These are phyloP conservation scores for Metarhizium humberi DNA, from an alignment of 2,329 filamentous ascomycete species.

Conservation along the genomic window DNA sequence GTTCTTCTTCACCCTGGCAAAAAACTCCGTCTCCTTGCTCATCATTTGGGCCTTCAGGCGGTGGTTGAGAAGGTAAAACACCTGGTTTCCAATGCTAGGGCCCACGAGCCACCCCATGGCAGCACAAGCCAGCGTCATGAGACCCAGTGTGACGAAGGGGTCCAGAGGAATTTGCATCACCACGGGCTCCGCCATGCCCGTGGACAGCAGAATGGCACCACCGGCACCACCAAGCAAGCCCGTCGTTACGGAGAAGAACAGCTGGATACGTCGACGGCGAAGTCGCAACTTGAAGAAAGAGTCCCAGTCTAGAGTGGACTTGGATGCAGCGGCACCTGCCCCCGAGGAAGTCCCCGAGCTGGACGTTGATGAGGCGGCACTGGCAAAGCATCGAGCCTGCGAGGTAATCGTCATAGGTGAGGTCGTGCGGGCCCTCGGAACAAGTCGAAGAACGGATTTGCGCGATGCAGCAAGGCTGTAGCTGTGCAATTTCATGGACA, in stretches of 20 bases:
- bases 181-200: constrained; percentile 62
- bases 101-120: constrained; percentile 84
- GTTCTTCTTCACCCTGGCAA: constrained; percentile 81
- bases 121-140: constrained; percentile 67
- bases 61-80: constrained; percentile 71
- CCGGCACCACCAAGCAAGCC: constrained; percentile 52
- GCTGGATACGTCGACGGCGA: constrained; percentile 73
- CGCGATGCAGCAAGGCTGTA: constrained; percentile 1
- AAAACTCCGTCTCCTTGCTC: constrained; percentile 91
- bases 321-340: constrained; percentile 2
- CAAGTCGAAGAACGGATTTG: constrained; percentile 3
- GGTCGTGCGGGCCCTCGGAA: background rate
- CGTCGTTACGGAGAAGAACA: constrained; percentile 63
- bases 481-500: background rate
- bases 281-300: constrained; percentile 86
- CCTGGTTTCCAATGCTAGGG: constrained; percentile 67
- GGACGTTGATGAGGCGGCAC: constrained; percentile 4
- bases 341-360: background rate
- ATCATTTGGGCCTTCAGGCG: constrained; percentile 64
- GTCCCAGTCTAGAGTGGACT: constrained; percentile 63
- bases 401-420: constrained; percentile 2
- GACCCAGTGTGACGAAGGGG: constrained; percentile 74
- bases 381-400: constrained; percentile 10
- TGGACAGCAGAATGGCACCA: constrained; percentile 58
- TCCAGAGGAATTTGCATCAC: constrained; percentile 71